Evolutionary conservation across 176 grass and related monocot genomes (phyloP), one percentile per base, ranked within the genome.

Genomic region (Puccinellia tenuiflora): DNA sequence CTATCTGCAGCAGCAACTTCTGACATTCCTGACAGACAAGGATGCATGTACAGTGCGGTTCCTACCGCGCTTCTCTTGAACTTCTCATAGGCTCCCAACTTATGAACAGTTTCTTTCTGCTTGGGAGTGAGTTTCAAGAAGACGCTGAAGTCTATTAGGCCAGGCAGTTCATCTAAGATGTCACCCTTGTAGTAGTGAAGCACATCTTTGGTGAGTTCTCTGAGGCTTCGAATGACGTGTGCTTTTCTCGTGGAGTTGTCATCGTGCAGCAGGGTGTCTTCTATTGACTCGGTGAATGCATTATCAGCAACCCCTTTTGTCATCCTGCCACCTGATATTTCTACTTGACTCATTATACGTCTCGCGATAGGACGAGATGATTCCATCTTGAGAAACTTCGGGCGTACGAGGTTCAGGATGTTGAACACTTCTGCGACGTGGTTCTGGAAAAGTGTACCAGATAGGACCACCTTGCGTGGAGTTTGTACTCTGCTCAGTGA

Each of bases 121-220:
- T 85, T 93, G 9, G 80, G 52, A 68, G 67, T 85, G 55, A 95
- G 80, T 71, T 93, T 92, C 59, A 98, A 81, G 63, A 98, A 88
- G 40, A 98, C 85, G 0, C 92, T 95, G 39, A 95, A 86, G 85
- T 98, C 96, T 42, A 95, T 56, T 65, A 98, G 83, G 31, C 96
- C 96, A 79, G 96, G 92, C 26, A 98, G 79, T 75, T 98, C 96
- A 75, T 98, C 96, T 77, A 98, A 90, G 67, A 98, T 90, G 61
- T 95, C 96, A 46, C 96, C 96, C 84, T 84, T 95, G 21, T 98
- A 98, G 73, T 98, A 98, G 77, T 98, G 96, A 84, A 98, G 91
- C 73, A 98, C 96, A 65, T 92, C 83, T 34, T 93, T 88, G 7
- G 96, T 98, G 76, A 98, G 54, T 88, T 98, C 96, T 61, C 96